Evolutionary conservation across 176 grass and related monocot species (phyloP).

Genomic region (Triticum aestivum): DNA sequence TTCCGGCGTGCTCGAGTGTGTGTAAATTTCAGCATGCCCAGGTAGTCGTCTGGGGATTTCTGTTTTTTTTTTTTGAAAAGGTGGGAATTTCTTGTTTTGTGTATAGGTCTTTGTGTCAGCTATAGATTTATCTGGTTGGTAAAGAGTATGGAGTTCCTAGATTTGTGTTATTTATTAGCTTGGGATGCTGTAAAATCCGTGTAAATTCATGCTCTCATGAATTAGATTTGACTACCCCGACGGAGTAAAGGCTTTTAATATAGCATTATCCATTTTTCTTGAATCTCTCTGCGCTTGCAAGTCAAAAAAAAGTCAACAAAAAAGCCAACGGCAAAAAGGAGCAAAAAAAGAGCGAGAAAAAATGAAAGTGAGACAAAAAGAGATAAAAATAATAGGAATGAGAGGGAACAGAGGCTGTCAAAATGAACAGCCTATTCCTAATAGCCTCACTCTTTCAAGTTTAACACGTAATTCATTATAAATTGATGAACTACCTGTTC

Average conservation of each 20-base stretch:
- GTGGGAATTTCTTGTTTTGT: not conserved
- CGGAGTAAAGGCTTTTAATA: not conserved
- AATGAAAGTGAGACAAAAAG: not conserved
- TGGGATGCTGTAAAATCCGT: not conserved
- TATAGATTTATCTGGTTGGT: not conserved
- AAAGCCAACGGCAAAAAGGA: too few relatives aligned
- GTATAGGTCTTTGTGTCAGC: not conserved
- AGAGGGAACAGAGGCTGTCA: not conserved
- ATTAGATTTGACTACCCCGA: not conserved
- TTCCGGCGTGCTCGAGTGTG: not conserved
- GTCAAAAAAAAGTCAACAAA: too few relatives aligned
- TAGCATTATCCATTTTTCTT: not conserved
- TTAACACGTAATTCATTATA: not conserved
- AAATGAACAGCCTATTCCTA: not conserved
- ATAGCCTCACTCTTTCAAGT: not conserved
- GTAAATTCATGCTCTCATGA: not conserved
- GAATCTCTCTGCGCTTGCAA: not conserved
- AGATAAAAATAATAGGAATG: not conserved
- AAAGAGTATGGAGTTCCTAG: not conserved
- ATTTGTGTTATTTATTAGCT: not conserved
- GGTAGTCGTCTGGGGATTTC: not conserved
- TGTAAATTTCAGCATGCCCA: not conserved
- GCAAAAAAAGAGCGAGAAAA: not conserved
- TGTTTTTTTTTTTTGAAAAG: too few relatives aligned
- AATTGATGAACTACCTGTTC: not conserved